Base-by-base conservation (phyloP, 2,329 filamentous ascomycete genomes). In the Aureobasidium musti region DNA sequence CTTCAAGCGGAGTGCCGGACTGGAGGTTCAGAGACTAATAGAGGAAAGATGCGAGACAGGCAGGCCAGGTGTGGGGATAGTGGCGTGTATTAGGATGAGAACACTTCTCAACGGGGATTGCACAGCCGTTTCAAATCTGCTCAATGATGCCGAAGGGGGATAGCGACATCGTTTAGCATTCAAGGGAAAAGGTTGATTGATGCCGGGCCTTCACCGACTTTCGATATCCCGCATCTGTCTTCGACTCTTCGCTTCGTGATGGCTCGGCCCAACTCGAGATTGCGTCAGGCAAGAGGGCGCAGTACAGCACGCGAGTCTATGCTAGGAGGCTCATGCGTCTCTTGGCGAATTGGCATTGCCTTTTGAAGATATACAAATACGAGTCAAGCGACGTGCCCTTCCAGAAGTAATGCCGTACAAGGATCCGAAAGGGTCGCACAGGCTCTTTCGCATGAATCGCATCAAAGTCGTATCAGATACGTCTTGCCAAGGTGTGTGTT, bases 31-130 rank as follows among this genome's bases (percentile, higher is more conserved):
- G 21, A 52, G 10, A 63, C 45, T 61, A 61, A 49, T 49, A 49
- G 41, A 61, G 41, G 26, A 28, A 63, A 63, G 59, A 23, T 63
- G 59, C 59, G 45, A 63, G 59, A 63, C 59, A 63, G 21, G 59
- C 33, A 63, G 30, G 45, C 30, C 59, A 41, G 26, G 33, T 52
- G 59, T 63, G 59, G 59, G 59, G 45, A 63, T 52, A 41, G 59
- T 63, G 59, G 59, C 59, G 59, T 52, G 59, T 61, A n/a, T 50
- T 26, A 63, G 59, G 45, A 63, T 37, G 41, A 45, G 59, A 63
- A 63, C 45, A 41, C 39, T 50, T 52, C 45, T 39, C 59, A 63
- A 63, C 59, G 45, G 33, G 11, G 47, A 63, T 30, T 63, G 30
- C 35, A 23, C 21, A 26, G 33, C 59, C 59, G 59, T 63, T 63